Conservation (phyloP, 805 yeast species). For the Starmerella bacillaris region DNA sequence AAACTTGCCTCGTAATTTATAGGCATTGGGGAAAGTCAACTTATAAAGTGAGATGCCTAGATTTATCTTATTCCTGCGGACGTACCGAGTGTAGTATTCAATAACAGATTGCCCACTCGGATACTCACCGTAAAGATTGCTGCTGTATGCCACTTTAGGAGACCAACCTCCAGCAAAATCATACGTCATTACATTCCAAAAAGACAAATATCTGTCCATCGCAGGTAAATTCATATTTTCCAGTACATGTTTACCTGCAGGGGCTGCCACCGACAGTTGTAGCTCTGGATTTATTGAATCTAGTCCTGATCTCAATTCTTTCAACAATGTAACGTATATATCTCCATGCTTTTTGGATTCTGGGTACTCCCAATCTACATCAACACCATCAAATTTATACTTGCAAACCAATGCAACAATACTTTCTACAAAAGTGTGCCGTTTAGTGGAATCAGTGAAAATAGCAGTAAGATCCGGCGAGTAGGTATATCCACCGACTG, state of each 20-base stretch:
- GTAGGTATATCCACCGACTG: slow-evolving; percentile 71
- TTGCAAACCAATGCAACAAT: slow-evolving; percentile 31
- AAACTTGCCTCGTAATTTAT: not conserved
- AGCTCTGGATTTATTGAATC: slow-evolving; percentile 25
- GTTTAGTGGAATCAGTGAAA: slow-evolving; percentile 23
- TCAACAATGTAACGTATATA: slow-evolving; percentile 29
- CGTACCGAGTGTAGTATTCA: slow-evolving; percentile 25
- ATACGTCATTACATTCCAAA: slow-evolving; percentile 84
- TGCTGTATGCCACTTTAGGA: slow-evolving; percentile 40
- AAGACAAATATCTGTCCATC: slow-evolving; percentile 42
- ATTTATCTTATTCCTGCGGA: slow-evolving; percentile 35
- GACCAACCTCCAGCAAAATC: slow-evolving; percentile 78
- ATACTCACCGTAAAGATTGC: slow-evolving; percentile 40
- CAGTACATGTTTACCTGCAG: slow-evolving; percentile 39
- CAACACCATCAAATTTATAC: slow-evolving; percentile 74
- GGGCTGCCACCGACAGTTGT: slow-evolving; percentile 56
- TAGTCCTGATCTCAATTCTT: slow-evolving; percentile 26
- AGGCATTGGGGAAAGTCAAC: slow-evolving; percentile 26
- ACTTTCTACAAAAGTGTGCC: slow-evolving; percentile 33
- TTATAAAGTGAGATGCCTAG: slow-evolving; percentile 73
- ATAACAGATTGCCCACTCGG: slow-evolving; percentile 36
- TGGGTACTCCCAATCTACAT: slow-evolving; percentile 92
- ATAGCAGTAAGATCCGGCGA: slow-evolving; percentile 33
- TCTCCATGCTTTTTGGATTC: slow-evolving; percentile 29
- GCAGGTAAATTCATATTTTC: slow-evolving; percentile 28